Evolutionary conservation across 2,329 filamentous ascomycete species (phyloP), one percentile per base, ranked within the genome.

Genomic region (Ambrosiella beaveri): DNA sequence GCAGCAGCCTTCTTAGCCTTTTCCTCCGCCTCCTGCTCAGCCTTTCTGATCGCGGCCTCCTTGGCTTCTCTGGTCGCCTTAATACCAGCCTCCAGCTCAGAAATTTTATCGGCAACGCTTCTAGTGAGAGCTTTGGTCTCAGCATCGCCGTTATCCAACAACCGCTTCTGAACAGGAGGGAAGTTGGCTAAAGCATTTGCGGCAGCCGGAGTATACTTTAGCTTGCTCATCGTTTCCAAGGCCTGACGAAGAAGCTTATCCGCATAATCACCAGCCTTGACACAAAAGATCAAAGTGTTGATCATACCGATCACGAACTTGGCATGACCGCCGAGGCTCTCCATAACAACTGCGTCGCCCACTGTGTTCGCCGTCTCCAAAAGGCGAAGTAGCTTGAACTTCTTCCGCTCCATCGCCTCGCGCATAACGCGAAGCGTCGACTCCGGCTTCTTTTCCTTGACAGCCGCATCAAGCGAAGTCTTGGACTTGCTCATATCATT

Each of bases 131-230:
- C 75, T 64, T 83, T 83, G 53, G 80, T 78, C 56, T 83, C 78
- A 0, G 77, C 74, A 64, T 86, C 82, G 35, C 80, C 83, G 64
- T 80, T 81, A 64, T 79, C 82, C 61, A 75, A 75, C 65, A 85
- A 79, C 7, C 79, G 75, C 61, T 79, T 79, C 45, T 81, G 74
- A 13, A 86, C 77, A 57, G 78, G 80, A 59, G 80, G 76, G 58
- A 88, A 78, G 64, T 85, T 85, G 7, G 17, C 59, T 5, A 60
- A 17, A 3, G 55, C 58, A 54, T 57, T 60, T 2, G 54, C 58
- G 45, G 81, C 77, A 61, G 78, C 81, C 62, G 82, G 78, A 47
- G 81, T 70, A 40, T 81, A 80, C 62, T 76, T 78, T 54, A 75
- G 79, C 47, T 82, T 75, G 59, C 82, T 83, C 66, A 88, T 75